phyloP scores from a whole-genome alignment of 495 filamentous ascomycete genomes.

The Aspergillus ellipticus region DNA sequence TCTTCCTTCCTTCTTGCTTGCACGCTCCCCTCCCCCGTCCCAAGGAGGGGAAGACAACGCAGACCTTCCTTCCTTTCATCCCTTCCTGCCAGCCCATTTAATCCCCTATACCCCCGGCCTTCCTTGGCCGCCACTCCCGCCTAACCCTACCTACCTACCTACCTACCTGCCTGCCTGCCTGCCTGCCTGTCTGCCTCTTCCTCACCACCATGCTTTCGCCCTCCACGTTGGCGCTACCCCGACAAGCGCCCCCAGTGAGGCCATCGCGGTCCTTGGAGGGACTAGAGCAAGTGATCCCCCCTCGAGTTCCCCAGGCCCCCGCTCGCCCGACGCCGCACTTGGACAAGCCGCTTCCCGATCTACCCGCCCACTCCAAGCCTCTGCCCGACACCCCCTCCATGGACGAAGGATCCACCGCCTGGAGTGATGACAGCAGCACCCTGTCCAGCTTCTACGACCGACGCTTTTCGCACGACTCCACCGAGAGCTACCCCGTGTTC shows the following conservation, averaged over 20 bases:
- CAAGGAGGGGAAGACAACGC: neutral
- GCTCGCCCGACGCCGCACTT: conserved; percentile 27
- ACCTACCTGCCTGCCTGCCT: too few species aligned
- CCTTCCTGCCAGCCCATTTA: neutral
- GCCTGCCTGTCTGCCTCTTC: too few species aligned
- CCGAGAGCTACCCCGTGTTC: conserved; percentile 37
- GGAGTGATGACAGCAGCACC: conserved; percentile 34
- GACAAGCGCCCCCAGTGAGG: conserved; percentile 35
- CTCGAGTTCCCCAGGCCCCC: conserved; percentile 14
- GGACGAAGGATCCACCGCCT: conserved; percentile 28
- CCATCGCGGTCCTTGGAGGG: conserved; percentile 42
- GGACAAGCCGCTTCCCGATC: conserved; percentile 38
- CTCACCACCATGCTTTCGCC: conserved; percentile 22
- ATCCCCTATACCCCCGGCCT: neutral
- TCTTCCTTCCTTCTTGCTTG: neutral
- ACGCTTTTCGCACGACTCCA: conserved; percentile 27
- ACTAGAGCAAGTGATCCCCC: conserved; percentile 40
- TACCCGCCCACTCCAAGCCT: conserved; percentile 25
- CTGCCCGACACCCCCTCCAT: conserved; percentile 20
- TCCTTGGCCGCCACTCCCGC: neutral
- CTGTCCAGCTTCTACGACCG: conserved; percentile 24
- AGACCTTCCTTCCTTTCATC: neutral
- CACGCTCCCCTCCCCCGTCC: conserved; percentile 1
- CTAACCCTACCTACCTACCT: neutral
- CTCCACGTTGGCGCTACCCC: conserved; percentile 17